Base-by-base conservation (phyloP, 2,329 filamentous ascomycete genomes). In the Sphaerulina musiva region DNA sequence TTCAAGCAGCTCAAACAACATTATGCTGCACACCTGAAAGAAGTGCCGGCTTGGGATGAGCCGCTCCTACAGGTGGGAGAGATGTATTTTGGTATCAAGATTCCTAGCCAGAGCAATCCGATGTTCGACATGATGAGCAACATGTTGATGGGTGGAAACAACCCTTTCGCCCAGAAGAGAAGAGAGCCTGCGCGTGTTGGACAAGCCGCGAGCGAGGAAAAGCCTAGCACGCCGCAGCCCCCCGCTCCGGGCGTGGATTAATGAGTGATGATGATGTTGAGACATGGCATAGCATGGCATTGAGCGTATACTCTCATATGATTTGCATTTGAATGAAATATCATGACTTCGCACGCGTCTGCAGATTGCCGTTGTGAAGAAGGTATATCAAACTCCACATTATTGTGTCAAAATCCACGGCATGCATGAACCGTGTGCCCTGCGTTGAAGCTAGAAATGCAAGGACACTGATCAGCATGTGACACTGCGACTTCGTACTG, bases 41-140 rank as follows among this genome's bases (percentile, higher is more conserved):
- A 97, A 63, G 77, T 83, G 1, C 40, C 78, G 17, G 53, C 60
- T 10, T 97, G 92, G 92, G 82, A 84, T 34, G 90, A 78, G 56
- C 80, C 89, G 23, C 75, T 98, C 57, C 86, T 90, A 63, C 84
- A 89, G 70, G 85, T 98, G 64, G 92, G 87, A 46, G 92, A 98
- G 75, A 91, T 95, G 82, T 98, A 97, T 76, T 98, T 98, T 74
- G 84, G 84, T 36, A 95, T 98, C 69, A 82, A 84, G 74, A 85
- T 90, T 68, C 92, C 91, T 45, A 81, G 86, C 66, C 89, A 95
- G 75, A 87, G 85, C 60, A 97, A 97, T 71, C 91, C 91, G 2
- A 76, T 98, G 71, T 83, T 97, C 73, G 93, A 98, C 69, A 97
- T 98, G 91, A 95, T 98, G 87, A 91, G 90, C 46, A 91, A 84